Conservation (phyloP, 75 land plant genomes). For the Sequoia sempervirens region DNA sequence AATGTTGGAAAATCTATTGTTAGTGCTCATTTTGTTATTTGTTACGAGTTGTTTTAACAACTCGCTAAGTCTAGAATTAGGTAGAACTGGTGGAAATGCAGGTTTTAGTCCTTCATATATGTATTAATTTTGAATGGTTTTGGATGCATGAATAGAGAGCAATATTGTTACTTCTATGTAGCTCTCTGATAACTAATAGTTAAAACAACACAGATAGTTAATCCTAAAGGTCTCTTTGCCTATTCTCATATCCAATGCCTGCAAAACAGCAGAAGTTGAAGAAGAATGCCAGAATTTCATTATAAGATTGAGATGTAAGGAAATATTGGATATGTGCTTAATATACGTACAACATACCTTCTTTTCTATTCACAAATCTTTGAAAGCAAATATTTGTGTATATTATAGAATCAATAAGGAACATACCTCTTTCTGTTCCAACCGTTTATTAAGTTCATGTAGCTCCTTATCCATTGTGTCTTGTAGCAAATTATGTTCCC, state of each 20-base stretch:
- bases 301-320: neutral
- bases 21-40: too few relatives aligned
- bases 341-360: neutral
- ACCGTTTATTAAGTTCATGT: conserved; percentile 73
- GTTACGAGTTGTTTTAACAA: too few relatives aligned
- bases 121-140: too few relatives aligned
- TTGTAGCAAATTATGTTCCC: conserved; percentile 83
- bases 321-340: neutral
- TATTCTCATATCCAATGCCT: neutral
- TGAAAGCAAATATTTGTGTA: neutral
- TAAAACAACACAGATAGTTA: neutral
- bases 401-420: neutral
- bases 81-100: too few relatives aligned
- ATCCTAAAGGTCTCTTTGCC: neutral
- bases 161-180: too few relatives aligned
- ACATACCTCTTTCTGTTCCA: conserved; percentile 91
- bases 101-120: too few relatives aligned
- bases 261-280: neutral
- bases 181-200: too few relatives aligned
- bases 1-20: too few relatives aligned
- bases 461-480: conserved; percentile 86
- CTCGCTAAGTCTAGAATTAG: too few relatives aligned
- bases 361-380: neutral
- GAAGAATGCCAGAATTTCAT: conserved; percentile 3
- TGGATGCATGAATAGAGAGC: too few relatives aligned